Evolutionary conservation across 192 early-diverging fungal species (phyloP).

Genomic region (Irineochytrium annulatum): DNA sequence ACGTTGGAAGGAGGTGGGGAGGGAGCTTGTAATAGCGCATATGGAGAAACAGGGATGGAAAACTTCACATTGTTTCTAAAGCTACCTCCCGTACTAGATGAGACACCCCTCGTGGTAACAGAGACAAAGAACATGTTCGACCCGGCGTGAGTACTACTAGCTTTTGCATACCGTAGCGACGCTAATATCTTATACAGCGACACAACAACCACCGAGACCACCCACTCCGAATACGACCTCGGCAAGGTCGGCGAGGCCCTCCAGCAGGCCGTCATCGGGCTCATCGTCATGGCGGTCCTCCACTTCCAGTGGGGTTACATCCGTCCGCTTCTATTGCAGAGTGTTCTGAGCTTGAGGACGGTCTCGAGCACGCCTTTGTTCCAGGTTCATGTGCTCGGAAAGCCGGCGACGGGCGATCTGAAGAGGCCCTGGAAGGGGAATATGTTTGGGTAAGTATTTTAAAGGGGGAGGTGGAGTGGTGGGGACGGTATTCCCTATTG

Average conservation of each 20-base stretch:
- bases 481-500: no score
- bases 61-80: background rate
- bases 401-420: slow-evolving; percentile 72
- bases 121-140: slow-evolving; percentile 62
- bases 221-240: slow-evolving; percentile 73
- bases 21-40: no score
- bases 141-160: slow-evolving; percentile 27
- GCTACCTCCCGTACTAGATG: slow-evolving; percentile 47
- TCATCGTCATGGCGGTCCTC: slow-evolving; percentile 70
- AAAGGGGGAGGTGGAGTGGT: no score
- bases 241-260: slow-evolving; percentile 64
- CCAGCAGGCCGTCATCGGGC: slow-evolving; percentile 65
- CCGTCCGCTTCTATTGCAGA: slow-evolving; percentile 85
- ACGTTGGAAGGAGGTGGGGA: no score
- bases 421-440: slow-evolving; percentile 79
- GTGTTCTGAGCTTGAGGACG: slow-evolving; percentile 70
- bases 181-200: slow-evolving; percentile 30
- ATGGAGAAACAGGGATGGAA: no score
- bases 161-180: background rate
- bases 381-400: slow-evolving; percentile 73
- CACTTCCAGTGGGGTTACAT: slow-evolving; percentile 86
- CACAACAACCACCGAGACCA: slow-evolving; percentile 53
- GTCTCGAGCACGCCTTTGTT: slow-evolving; percentile 68
- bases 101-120: slow-evolving; percentile 72
- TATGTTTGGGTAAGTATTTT: slow-evolving; percentile 63